Base-by-base conservation (phyloP, 345 rosid species). In the Salix caprea region DNA sequence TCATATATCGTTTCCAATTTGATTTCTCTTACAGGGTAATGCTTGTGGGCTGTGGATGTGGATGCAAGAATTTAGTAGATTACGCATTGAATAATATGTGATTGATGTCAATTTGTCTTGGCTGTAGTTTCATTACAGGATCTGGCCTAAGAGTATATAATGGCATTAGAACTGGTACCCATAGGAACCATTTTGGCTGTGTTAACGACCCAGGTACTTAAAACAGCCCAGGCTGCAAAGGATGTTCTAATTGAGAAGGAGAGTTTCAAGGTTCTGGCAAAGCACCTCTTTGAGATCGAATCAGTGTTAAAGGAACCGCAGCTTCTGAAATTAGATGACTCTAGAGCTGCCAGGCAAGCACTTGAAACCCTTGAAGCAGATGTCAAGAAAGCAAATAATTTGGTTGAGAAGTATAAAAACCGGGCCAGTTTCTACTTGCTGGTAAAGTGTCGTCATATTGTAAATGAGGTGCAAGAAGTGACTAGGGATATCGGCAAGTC, bases 201-300 rank as follows among this genome's bases (percentile, higher is more conserved):
- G 67, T 78, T 90, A 60, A 83, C 89, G 62, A 82, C 78, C 67
- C 90, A 90, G 83, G 90, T 90, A 42, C 76, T 90, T 39, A 88
- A 87, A 86, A 90, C 94, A 69, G 94, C 94, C 42, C 88, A 86
- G 73, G 91, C 94, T 79, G 91, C 94, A 75, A 90, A 87, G 48
- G 86, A 90, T 81, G 78, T 90, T 71, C 54, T 90, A 2, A 69
- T 87, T 15, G 91, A 88, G 86, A 90, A 85, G 78, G 90, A 88
- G 3, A 90, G 94, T 84, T 90, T 88, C 85, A 88, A 76, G 84
- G 87, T 85, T 74, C 88, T 90, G 18, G 81, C 94, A 4, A 87
- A 88, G 82, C 86, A 88, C 83, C 89, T 90, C 26, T 85, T 90
- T 70, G 94, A 90, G 79, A 90, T 90, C 65, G 94, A 88, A 79